Evolutionary conservation across 352 stramenopile genomes (phyloP).

Genomic region (Phytophthora ramorum): DNA sequence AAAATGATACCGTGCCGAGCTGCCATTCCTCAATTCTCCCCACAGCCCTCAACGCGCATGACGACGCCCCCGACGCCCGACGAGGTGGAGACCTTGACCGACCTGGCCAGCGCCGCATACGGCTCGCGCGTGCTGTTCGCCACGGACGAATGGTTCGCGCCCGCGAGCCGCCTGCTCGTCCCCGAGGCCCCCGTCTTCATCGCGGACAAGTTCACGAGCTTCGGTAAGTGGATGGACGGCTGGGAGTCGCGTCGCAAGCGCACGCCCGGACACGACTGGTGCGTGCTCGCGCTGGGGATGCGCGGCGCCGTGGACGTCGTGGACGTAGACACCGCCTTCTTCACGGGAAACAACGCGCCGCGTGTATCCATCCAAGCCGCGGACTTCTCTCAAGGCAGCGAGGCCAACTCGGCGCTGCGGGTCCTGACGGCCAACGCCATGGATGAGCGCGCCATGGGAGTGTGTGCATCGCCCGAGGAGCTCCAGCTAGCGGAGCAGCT

Average conservation of each 20-base stretch:
- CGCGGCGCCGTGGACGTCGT: conserved; percentile 63
- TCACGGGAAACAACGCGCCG: conserved; percentile 92
- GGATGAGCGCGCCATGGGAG: conserved; percentile 58
- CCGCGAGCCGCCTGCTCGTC: conserved; percentile 85
- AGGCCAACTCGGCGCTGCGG: conserved; percentile 42
- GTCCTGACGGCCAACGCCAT: conserved; percentile 50
- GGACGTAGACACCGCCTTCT: conserved; percentile 95
- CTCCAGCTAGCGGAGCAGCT: conserved; percentile 56
- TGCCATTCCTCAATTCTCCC: conserved; percentile 19
- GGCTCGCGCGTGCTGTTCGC: conserved; percentile 88
- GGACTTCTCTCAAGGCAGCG: conserved; percentile 39
- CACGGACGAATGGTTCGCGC: conserved; percentile 94
- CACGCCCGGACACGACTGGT: conserved; percentile 91
- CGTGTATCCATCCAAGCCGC: conserved; percentile 90
- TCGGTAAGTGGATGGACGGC: conserved; percentile 96
- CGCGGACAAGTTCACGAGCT: conserved; percentile 91
- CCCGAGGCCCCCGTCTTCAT: conserved; percentile 87
- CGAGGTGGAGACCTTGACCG: conserved; percentile 50
- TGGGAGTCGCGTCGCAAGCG: conserved; percentile 95
- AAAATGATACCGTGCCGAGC: neutral
- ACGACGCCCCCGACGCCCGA: conserved; percentile 4
- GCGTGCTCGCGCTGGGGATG: conserved; percentile 90
- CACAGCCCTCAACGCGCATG: neutral
- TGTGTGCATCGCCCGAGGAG: conserved; percentile 50
- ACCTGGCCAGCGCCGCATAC: conserved; percentile 68